Base-by-base conservation (phyloP, 257 asterid species). In the Striga asiatica region DNA sequence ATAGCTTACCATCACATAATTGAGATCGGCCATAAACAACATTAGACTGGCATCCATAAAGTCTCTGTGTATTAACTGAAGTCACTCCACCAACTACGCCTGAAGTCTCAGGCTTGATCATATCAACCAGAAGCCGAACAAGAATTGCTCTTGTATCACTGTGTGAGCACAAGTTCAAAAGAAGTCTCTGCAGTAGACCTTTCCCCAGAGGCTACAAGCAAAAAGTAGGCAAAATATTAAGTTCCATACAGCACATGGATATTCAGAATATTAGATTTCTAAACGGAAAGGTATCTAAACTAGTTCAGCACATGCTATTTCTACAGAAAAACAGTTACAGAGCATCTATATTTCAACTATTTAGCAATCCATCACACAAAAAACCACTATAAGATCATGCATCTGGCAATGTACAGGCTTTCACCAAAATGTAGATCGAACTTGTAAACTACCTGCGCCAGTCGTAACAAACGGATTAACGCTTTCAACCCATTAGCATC, bases 11-110 rank as follows among this genome's bases (percentile, higher is more conserved):
- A 72, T 82, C 86, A 73, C 85, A 81, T 60, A 91, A 55, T 68
- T 88, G 94, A 50, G 98, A 87, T 77, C 94, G 87, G 41, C 89
- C 81, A 73, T 88, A 82, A 58, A 86, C 94, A 78, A 91, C 84
- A 72, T 80, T 84, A 48, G 97, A 87, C 65, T 84, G 96, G 62
- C 97, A 91, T 62, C 98, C 97, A 35, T 80, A 91, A 53, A 91
- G 97, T 77, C 97, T 82, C 51, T 76, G 89, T 37, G 89, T 67
- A 66, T 81, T 82, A 60, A 69, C 66, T 60, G 79, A 63, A 51
- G 84, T 75, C 64, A 79, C 67, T 32, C 80, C 82, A 47, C 83
- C 80, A 76, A 55, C 64, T 18, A 59, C 14, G 62, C 84, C 85
- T 66, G 72, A 73, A 64, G 82, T 61, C 74, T 74, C 95, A 13